Percentiles rank a stretch among this genome's conserved stretches.
Conservation (phyloP, 768 basidiomycete species). For the Phallus indusiatus region DNA sequence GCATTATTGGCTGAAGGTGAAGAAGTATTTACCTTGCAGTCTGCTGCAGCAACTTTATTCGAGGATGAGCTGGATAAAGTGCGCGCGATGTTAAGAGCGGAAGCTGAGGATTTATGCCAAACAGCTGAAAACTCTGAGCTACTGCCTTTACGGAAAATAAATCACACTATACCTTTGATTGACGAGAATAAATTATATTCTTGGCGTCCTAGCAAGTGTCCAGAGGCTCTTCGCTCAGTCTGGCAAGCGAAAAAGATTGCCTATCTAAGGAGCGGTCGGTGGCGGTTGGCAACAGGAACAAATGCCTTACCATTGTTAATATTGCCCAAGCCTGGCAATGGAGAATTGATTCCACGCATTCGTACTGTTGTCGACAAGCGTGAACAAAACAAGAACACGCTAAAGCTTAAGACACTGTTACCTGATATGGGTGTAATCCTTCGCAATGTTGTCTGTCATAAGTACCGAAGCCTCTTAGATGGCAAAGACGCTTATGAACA, state of each 20-base stretch:
- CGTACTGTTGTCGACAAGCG: constrained; percentile 19
- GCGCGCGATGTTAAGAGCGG: constrained; percentile 13
- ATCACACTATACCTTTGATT: constrained; percentile 27
- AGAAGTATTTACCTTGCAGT: constrained; percentile 8
- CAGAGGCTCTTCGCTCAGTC: constrained; percentile 19
- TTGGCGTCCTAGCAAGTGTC: constrained; percentile 29
- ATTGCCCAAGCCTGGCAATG: constrained; percentile 19
- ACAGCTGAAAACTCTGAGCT: constrained; percentile 14
- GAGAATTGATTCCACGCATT: constrained; percentile 12
- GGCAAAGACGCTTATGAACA: no score
- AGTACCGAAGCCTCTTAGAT: constrained; percentile 17
- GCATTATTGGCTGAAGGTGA: constrained; percentile 9
- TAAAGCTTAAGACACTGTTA: constrained; percentile 18
- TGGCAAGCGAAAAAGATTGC: constrained; percentile 24
- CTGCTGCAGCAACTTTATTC: constrained; percentile 12
- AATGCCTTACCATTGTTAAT: constrained; percentile 27
- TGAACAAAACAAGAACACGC: constrained; percentile 24
- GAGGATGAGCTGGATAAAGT: constrained; percentile 8
- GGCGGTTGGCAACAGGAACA: constrained; percentile 18
- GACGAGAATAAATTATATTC: constrained; percentile 23
- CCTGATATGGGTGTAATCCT: constrained; percentile 22
- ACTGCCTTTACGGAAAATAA: constrained; percentile 24
- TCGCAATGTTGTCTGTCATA: constrained; percentile 12
- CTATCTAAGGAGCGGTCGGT: constrained; percentile 23
- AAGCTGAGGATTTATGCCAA: constrained; percentile 13